A percentile compares a stretch with the other conserved stretches of the same genome.
Conservation (phyloP, 129 eudicot genomes). For the Mikania micrantha region DNA sequence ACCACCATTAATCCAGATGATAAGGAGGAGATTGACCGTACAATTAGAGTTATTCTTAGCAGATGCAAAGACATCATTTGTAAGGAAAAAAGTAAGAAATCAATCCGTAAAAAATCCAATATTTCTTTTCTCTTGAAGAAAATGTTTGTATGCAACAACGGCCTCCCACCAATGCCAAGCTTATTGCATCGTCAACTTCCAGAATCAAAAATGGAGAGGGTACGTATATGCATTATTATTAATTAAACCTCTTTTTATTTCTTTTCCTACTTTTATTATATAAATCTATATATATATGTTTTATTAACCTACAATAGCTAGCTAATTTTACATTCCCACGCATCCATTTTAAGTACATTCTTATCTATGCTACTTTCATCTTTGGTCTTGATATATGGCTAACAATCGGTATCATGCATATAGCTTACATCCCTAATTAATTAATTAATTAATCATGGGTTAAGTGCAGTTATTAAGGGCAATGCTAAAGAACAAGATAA, state of each 20-base stretch:
- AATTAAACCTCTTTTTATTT: too few species aligned
- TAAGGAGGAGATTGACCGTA: slow-evolving; percentile 76
- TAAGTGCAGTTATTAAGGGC: slow-evolving; percentile 70
- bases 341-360: too few species aligned
- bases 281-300: too few species aligned
- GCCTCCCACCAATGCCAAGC: slow-evolving; percentile 72
- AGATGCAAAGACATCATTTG: slow-evolving; percentile 48
- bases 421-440: too few species aligned
- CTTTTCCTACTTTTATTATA: too few species aligned
- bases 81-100: slow-evolving; percentile 44
- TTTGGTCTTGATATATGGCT: too few species aligned
- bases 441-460: not conserved
- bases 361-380: too few species aligned
- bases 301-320: too few species aligned
- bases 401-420: too few species aligned
- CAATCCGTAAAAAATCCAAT: slow-evolving; percentile 67
- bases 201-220: slow-evolving; percentile 98
- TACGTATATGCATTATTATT: slow-evolving; percentile 2
- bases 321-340: too few species aligned
- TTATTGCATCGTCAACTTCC: slow-evolving; percentile 70
- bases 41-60: slow-evolving; percentile 78
- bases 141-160: slow-evolving; percentile 77
- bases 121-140: slow-evolving; percentile 76
- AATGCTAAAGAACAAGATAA: slow-evolving; percentile 70
- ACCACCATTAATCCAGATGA: slow-evolving; percentile 41